phyloP scores from a whole-genome alignment of 2,329 filamentous ascomycete genomes.

The Colletotrichum sp. region DNA sequence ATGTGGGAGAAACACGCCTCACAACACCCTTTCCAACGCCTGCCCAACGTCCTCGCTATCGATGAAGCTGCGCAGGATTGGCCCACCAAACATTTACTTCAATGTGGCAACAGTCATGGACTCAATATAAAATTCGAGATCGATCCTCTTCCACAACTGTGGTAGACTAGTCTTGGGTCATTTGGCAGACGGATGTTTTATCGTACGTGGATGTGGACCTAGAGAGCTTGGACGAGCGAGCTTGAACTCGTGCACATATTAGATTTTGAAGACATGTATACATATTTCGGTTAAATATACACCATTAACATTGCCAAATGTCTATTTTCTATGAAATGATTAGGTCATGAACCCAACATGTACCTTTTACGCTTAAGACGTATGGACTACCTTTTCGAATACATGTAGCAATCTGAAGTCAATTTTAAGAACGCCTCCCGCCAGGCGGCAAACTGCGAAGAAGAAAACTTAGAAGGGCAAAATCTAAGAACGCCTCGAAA shows the following conservation, averaged over 20 bases:
- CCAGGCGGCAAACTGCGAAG: no score
- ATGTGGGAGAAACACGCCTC: background rate
- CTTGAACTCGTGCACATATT: background rate
- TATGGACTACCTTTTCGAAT: background rate
- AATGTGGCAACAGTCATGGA: background rate
- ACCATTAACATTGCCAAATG: background rate
- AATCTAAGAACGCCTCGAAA: background rate
- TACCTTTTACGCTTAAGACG: background rate
- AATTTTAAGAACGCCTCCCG: background rate
- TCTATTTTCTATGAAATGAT: rapidly evolving
- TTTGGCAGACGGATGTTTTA: background rate
- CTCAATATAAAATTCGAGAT: background rate
- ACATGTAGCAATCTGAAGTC: background rate
- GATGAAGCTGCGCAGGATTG: background rate
- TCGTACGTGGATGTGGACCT: background rate
- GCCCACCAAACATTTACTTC: background rate
- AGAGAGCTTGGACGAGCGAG: background rate
- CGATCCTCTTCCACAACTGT: background rate
- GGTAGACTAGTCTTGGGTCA: background rate
- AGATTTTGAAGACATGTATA: background rate
- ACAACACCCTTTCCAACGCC: background rate
- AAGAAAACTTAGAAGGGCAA: no score
- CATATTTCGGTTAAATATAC: background rate
- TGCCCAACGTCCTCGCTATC: background rate
- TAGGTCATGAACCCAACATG: background rate